Conservation (phyloP, 2,329 filamentous ascomycete species). For the Penicillium glabrum region DNA sequence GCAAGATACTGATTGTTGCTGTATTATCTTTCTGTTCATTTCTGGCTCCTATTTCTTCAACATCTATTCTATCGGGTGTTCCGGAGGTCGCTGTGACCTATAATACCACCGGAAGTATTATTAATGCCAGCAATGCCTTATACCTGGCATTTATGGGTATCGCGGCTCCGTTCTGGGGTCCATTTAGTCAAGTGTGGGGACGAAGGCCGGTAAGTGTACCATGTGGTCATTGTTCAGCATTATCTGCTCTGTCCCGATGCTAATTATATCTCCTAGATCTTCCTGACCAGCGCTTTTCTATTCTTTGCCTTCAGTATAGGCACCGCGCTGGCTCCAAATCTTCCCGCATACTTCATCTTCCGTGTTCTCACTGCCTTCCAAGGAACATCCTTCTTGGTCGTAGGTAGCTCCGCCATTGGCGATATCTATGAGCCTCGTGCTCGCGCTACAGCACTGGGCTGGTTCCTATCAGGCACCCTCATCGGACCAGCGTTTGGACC, state of each 20-base stretch:
- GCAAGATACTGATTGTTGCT: slow-evolving; percentile 67
- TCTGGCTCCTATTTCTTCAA: slow-evolving; percentile 72
- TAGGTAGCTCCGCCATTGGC: slow-evolving; percentile 69
- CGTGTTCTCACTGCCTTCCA: slow-evolving; percentile 72
- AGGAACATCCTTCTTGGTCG: slow-evolving; percentile 71
- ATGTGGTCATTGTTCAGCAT: neutral
- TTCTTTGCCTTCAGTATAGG: slow-evolving; percentile 71
- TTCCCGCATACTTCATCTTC: slow-evolving; percentile 71
- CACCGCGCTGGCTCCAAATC: slow-evolving; percentile 69
- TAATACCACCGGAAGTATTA: slow-evolving; percentile 64
- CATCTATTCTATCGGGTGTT: slow-evolving; percentile 69
- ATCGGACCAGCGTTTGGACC: slow-evolving; percentile 68
- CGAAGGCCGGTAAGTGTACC: slow-evolving; percentile 52
- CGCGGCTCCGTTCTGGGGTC: slow-evolving; percentile 69
- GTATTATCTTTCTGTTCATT: slow-evolving; percentile 75
- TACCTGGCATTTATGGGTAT: slow-evolving; percentile 74
- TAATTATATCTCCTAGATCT: slow-evolving; percentile 45
- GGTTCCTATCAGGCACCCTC: slow-evolving; percentile 70
- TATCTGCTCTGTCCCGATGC: slow-evolving; percentile 1
- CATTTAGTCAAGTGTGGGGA: slow-evolving; percentile 66
- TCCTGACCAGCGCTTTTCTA: slow-evolving; percentile 59
- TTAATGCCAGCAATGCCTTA: slow-evolving; percentile 73
- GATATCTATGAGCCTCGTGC: slow-evolving; percentile 67
- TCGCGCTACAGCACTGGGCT: slow-evolving; percentile 70
- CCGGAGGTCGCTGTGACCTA: slow-evolving; percentile 71